A percentile compares a stretch with the other conserved stretches of the same genome.
These are phyloP conservation scores for Trametes cingulata DNA, from an alignment of 768 basidiomycete genomes.

Conservation along the genomic window DNA sequence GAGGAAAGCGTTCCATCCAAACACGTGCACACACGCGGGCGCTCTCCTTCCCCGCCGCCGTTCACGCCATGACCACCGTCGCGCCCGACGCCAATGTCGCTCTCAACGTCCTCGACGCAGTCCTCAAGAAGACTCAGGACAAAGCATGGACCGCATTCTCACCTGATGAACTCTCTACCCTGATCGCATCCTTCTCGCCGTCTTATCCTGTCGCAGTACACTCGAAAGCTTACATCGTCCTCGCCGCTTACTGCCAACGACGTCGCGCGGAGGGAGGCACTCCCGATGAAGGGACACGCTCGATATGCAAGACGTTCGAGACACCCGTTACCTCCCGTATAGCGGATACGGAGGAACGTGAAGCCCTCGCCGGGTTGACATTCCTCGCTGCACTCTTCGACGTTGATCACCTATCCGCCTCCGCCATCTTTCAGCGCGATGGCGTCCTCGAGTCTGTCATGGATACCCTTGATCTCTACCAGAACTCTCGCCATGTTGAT, in stretches of 20 bases:
- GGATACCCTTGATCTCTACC: constrained; percentile 69
- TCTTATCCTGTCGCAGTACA: constrained; percentile 43
- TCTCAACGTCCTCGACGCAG: constrained; percentile 31
- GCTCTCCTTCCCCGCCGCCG: not conserved
- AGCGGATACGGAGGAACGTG: constrained; percentile 54
- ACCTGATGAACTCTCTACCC: constrained; percentile 58
- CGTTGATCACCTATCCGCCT: constrained; percentile 71
- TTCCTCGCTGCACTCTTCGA: constrained; percentile 83
- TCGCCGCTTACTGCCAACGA: constrained; percentile 69
- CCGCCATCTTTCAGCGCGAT: constrained; percentile 62
- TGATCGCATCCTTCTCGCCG: constrained; percentile 53
- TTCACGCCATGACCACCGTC: constrained; percentile 15
- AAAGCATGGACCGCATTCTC: constrained; percentile 39
- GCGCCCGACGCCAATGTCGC: constrained; percentile 14
- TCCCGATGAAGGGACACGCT: constrained; percentile 44
- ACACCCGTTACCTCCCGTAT: constrained; percentile 51
- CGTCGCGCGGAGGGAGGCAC: constrained; percentile 40
- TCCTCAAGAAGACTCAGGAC: constrained; percentile 35
- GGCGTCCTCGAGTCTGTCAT: constrained; percentile 63
- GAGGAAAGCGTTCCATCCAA: not conserved
- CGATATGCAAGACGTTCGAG: constrained; percentile 52
- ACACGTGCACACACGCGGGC: constrained; percentile 13
- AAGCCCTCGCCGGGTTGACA: constrained; percentile 54
- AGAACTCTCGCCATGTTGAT: constrained; percentile 49
- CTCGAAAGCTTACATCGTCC: constrained; percentile 69